Percentiles rank a stretch among this genome's conserved stretches.
Evolutionary conservation across 768 basidiomycete genomes (phyloP).

Genomic region (Boletus rubroflammeus): DNA sequence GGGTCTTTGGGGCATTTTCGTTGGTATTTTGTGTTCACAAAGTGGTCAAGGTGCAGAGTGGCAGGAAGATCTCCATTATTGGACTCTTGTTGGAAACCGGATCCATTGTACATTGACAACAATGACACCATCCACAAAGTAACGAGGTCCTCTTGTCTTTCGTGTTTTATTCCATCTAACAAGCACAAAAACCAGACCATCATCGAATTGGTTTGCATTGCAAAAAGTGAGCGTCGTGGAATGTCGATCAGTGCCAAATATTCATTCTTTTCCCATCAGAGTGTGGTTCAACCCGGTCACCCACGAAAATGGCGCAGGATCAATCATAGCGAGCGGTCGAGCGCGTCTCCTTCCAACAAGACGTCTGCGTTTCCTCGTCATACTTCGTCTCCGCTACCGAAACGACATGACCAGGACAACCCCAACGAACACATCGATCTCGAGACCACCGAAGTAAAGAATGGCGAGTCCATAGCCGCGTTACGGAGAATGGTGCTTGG

Average conservation of each 20-base stretch:
- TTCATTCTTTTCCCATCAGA: constrained; percentile 2
- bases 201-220: constrained; percentile 56
- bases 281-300: constrained; percentile 5
- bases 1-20: constrained; percentile 16
- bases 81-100: too few species aligned
- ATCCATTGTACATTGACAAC: too few species aligned
- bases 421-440: constrained; percentile 15
- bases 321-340: constrained; percentile 1
- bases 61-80: too few species aligned
- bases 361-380: constrained; percentile 1
- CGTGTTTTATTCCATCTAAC: constrained; percentile 2
- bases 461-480: constrained; percentile 44
- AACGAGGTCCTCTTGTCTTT: constrained; percentile 6
- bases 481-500: constrained; percentile 56
- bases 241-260: not conserved
- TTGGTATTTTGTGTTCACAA: not conserved
- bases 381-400: constrained; percentile 1
- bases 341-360: not conserved
- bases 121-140: constrained; percentile 13
- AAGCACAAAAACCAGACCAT: constrained; percentile 30
- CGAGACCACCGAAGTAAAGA: constrained; percentile 33
- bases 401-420: not conserved
- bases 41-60: not conserved
- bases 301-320: constrained; percentile 21
- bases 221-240: constrained; percentile 40